Evolutionary conservation across 805 yeast species (phyloP), one percentile per base, ranked within the genome.

Genomic region (Yarrowia bubula): DNA sequence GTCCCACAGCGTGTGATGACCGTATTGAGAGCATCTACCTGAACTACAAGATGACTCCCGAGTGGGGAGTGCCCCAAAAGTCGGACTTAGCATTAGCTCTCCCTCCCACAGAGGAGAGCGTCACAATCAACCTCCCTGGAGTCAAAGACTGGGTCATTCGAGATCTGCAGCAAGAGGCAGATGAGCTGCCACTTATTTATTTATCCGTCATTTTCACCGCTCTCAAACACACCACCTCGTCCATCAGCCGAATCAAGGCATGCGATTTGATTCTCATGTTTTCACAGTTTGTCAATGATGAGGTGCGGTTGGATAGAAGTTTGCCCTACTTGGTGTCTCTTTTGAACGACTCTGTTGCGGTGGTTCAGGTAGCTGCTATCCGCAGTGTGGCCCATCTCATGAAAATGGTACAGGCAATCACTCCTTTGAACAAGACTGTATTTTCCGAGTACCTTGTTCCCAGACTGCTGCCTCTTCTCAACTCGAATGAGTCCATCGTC

Each of bases 371-470:
- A 1, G 77, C 84, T 2, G 89, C 96, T 0, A 70, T 95, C 8
- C 78, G 84, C 51, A 77, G 86, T 1, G 71, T 90, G 51, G 84
- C 96, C 0, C 92, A 90, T 43, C 75, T 95, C 2, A 75, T 93
- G 43, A 75, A 79, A 7, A 79, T 87, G 68, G 87, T 92, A 44
- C 83, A 84, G 31, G 79, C 80, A 0, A 80, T 92, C 10, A 85
- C 89, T 0, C 89, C 93, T 0, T 82, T 90, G 39, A 93, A 95
- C 72, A 88, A 84, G 15, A 81, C 85, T 53, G 77, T 93, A 3
- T 91, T 92, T 71, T 84, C 92, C 0, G 98, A 92, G 69, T 93
- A 91, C 73, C 77, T 93, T 22, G 72, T 90, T 5, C 98, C 97
- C 0, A 82, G 88, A 65, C 72, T 93, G 6, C 76, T 80, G 61